Evolutionary conservation across 768 basidiomycete species (phyloP), one percentile per base, ranked within the genome.

Genomic region (Russula compacta): DNA sequence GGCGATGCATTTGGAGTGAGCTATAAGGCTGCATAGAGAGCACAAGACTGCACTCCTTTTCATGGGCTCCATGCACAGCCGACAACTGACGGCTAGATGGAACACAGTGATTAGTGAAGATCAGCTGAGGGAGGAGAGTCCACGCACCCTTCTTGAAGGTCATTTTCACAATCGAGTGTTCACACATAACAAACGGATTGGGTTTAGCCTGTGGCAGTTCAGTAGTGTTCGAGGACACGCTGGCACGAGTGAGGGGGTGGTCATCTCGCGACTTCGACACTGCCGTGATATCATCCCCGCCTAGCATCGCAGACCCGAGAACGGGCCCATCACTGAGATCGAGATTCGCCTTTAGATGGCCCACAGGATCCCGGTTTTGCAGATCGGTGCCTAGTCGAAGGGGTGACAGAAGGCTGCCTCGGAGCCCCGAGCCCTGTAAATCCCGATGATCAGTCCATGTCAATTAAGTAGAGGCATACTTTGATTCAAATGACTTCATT

Each of bases 321-420:
- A 32, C 60, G 19, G 49, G 71, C 24, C 24, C 24, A 29, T 29
- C 24, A 29, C 24, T 29, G 24, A 29, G 69, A 58, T 76, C 76
- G 57, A 79, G 69, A 43, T 71, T 71, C n/a, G 78, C 71, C 35
- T 79, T 62, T 29, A 58, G 68, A 61, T 83, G 80, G 53, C 82
- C 82, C 53, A 81, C 75, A 47, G 76, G 78, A 52, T 90, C 88
- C n/a, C 81, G 76, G 72, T 87, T 89, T 61, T 89, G 86, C 57
- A 92, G 70, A 69, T 97, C 95, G 60, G 84, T 79, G 71, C 92
- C 94, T 69, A 97, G 87, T 5, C 95, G 87, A 35, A 92, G 86
- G 14, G 95, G 78, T 79, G 95, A 97, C 10, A 95, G 95, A 39
- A 98, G 90, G 69, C 91, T 94, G 69, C 98, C 95, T 69, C 97